Evolutionary conservation across 768 basidiomycete genomes (phyloP), one percentile per base, ranked within the genome.

Genomic region (Butyriboletus loyo): DNA sequence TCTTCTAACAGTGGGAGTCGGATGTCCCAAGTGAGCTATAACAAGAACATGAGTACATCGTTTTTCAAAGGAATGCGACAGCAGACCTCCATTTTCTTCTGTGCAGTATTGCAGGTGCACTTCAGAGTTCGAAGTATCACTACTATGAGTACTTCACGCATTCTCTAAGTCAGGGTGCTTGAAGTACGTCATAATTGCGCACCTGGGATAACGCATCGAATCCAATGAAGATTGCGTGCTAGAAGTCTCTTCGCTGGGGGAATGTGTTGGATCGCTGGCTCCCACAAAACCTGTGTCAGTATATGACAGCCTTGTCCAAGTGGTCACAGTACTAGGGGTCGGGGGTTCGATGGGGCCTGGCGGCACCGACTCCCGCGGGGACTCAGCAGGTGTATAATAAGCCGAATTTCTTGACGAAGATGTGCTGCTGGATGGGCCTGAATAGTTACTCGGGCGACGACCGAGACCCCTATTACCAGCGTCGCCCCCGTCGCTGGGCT

Each of bases 191-290:
- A 46, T 25, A n/a, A 30, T 36, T 6, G 21, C 57, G 30, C 25
- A 64, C 63, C 64, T 50, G 8, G 17, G 3, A 19, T 19, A 4
- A 25, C 46, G 28, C 37, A 50, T 45, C 7, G 63, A 61, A 35
- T 31, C 17, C n/a, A 13, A 14, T 30, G 44, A 49, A 35, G 44
- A 38, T 17, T 17, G 37, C 28, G 7, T 22, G 34, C 50, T 55
- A 2, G 31, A 53, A 1, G 47, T 44, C 7, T 51, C 56, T 17
- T 41, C 53, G 19, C 49, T 38, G 4, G 45, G 22, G 2, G 56
- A 14, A 10, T 50, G 52, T 14, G 41, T 14, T 21, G 7, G 34
- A 43, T 28, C 9, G n/a, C 21, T 1, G 10, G 24, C 28, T 41
- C 6, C 7, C 22, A 41, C 37, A 17, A 10, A 3, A n/a, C 17